Evolutionary conservation across 179 eudicot species (phyloP), one percentile per base, ranked within the genome.

Genomic region (Silene coronaria): DNA sequence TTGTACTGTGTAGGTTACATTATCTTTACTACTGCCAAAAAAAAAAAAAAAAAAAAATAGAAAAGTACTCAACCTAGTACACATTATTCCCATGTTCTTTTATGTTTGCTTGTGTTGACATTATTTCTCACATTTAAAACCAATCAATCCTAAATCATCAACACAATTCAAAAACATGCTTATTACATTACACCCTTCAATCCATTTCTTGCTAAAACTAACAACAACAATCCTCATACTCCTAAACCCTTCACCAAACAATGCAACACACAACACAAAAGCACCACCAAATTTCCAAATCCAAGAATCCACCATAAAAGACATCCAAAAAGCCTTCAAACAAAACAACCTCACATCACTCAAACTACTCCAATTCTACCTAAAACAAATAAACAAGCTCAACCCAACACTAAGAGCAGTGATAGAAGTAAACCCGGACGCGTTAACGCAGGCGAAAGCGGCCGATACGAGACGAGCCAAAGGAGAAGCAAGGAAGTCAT

Each of bases 371-470:
- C 66, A 80, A 16, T 82, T 85, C 76, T 90, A 88, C 84, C 58
- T 90, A n/a, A 32, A 64, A 14, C 84, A 72, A 70, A 85, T 90
- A 64, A 53, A 70, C 0, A 70, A 73, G 57, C 91, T 86, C 61
- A 88, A 90, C 76, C 89, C 87, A 2, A 48, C 61, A 2, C 85
- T 90, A 0, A 75, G 81, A 21, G 79, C 84, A 0, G 91, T 86
- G 24, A 81, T 88, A 3, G 90, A 90, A 57, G 84, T 90, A 53
- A 90, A 88, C 76, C 94, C 90, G 9, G 90, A 88, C 4, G 91
- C 88, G 0, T n/a, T 79, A 10, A 8, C 60, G 5, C 88, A 82
- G 48, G 94, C 94, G 1, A 85, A 77, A 6, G 19, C 34, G 72
- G 89, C 89, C 21, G 91, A 88, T 21, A 11, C n/a, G 8, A 78